Conservation (phyloP, 345 rosid species). For the Trapa incisa region DNA sequence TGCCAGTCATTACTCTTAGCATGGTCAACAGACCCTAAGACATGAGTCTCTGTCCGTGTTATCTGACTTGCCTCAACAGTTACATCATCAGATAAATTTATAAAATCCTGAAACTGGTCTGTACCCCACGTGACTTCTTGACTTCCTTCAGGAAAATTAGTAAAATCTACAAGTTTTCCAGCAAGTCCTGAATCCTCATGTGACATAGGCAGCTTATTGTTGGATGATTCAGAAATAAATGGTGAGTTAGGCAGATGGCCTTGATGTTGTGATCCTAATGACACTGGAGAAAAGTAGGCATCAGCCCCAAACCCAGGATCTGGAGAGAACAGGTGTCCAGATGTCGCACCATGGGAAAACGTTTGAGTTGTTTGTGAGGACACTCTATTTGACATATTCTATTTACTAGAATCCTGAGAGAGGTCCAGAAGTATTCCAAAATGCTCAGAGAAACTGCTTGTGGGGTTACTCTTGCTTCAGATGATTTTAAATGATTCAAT, state of each 20-base stretch:
- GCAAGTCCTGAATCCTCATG: slow-evolving; percentile 19
- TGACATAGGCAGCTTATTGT: slow-evolving; percentile 12
- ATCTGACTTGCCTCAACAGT: slow-evolving; percentile 32
- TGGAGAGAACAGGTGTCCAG: slow-evolving; percentile 59
- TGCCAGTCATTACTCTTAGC: slow-evolving; percentile 49
- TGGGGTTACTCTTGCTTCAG: neutral
- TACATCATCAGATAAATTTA: slow-evolving; percentile 34
- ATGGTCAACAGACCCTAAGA: slow-evolving; percentile 33
- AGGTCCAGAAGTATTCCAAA: neutral
- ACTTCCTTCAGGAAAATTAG: slow-evolving; percentile 26
- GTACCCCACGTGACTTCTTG: slow-evolving; percentile 47
- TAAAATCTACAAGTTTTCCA: slow-evolving; percentile 25
- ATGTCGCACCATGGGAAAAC: slow-evolving; percentile 33
- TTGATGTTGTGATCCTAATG: slow-evolving; percentile 18
- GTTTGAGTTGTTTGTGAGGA: slow-evolving; percentile 23
- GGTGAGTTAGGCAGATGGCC: slow-evolving; percentile 29
- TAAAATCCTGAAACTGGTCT: slow-evolving; percentile 30
- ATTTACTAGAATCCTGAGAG: neutral
- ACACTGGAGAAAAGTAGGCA: slow-evolving; percentile 41
- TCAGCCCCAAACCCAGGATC: slow-evolving; percentile 54
- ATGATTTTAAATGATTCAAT: neutral
- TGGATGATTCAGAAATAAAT: slow-evolving; percentile 33
- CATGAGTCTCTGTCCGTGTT: slow-evolving; percentile 23
- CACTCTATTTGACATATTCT: neutral
- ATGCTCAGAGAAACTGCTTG: neutral